phyloP scores from a whole-genome alignment of 2,329 filamentous ascomycete genomes.

The Ophiostoma populinum region DNA sequence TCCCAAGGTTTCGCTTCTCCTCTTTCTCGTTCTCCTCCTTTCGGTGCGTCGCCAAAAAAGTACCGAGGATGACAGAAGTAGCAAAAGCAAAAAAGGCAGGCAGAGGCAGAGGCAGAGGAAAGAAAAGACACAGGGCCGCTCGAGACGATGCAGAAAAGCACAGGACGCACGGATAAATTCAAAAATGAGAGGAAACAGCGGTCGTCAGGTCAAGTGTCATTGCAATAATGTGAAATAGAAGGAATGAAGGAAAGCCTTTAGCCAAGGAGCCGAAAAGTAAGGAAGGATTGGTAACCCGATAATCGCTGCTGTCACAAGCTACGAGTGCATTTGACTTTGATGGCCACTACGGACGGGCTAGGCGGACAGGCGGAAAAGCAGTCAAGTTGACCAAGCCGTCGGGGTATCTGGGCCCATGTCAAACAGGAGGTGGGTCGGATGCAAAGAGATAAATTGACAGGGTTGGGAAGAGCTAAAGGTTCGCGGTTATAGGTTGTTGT shows the following conservation, averaged over 20 bases:
- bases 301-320: constrained; percentile 5
- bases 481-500: neutral
- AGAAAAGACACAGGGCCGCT: too few relatives aligned
- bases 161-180: too few relatives aligned
- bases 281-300: neutral
- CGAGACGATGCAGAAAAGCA: too few relatives aligned
- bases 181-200: too few relatives aligned
- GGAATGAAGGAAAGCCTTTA: too few relatives aligned
- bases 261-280: neutral
- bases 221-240: too few relatives aligned
- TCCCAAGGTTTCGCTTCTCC: constrained; percentile 1
- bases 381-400: neutral
- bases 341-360: too few relatives aligned
- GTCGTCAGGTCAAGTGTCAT: too few relatives aligned
- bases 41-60: constrained; percentile 1
- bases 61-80: neutral
- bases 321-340: too few relatives aligned
- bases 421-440: neutral
- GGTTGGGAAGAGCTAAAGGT: neutral
- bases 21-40: neutral
- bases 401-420: neutral
- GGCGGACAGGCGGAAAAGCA: constrained; percentile 6
- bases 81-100: neutral
- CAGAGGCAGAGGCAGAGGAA: neutral
- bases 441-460: neutral